Base-by-base conservation (phyloP, 805 yeast genomes). In the Kazachstania martiniae region DNA sequence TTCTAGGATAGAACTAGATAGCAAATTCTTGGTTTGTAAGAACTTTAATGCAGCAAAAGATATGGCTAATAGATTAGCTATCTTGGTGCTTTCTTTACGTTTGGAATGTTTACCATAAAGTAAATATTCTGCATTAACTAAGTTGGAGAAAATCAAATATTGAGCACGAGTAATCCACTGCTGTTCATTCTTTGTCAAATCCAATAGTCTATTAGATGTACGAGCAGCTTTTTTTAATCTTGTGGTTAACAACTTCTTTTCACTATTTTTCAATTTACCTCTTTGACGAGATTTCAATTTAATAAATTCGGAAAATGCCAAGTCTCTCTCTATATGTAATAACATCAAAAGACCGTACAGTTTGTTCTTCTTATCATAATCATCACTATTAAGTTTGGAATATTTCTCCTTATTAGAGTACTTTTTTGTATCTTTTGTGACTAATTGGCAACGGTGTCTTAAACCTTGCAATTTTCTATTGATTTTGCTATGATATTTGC, bases 311-410 rank as follows among this genome's bases (percentile, higher is more conserved):
- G 42, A 53, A 13, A 49, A 30, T 4, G 55, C 47, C 19, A 51
- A 61, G 43, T 84, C 82, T 49, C 95, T 70, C 56, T 91, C 97
- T 1, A 80, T 75, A n/a, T 69, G 67, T 36, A 74, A 62, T 16
- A 86, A 59, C n/a, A 74, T 54, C 17, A 85, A 57, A 25, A 66
- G 62, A 21, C 77, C 89, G 48, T 60, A 72, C 21, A 56, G 39
- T 39, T 67, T 60, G 9, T 56, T 52, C 44, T 82, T 72, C 14
- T 53, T 39, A 4, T 58, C 65, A 41, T 77, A 77, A 35, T 72
- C 69, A 6, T 64, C 74, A 0, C 58, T 35, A 2, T 65, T 46
- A 18, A 81, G 64, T 19, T 59, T 55, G 22, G 70, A 56, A 4
- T 64, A 64, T 42, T 69, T 36, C 18, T 66, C 68, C 38, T 70